These are phyloP conservation scores for Candida sojae DNA, from an alignment of 1,139 yeast species.

Conservation along the genomic window DNA sequence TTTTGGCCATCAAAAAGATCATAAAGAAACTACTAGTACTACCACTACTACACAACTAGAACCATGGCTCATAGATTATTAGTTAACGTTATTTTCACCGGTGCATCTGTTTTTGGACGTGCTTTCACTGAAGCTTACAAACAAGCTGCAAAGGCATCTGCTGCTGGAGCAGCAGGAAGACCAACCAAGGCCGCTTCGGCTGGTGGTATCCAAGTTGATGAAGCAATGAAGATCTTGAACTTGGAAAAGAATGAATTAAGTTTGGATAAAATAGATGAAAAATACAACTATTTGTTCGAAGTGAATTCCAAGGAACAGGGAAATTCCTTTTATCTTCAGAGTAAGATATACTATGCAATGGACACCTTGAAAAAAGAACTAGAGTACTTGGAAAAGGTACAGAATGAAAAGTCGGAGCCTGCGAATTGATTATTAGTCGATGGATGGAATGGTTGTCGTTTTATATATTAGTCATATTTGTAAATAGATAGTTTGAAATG, in stretches of 20 bases:
- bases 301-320: conserved; percentile 93
- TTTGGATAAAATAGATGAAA: conserved; percentile 65
- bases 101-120: conserved; percentile 92
- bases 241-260: conserved; percentile 60
- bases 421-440: not conserved
- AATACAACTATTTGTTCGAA: conserved; percentile 81
- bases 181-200: conserved; percentile 50
- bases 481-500: not conserved
- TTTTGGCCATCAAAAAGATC: not conserved
- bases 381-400: conserved; percentile 43
- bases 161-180: conserved; percentile 56
- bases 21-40: not conserved
- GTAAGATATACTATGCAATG: conserved; percentile 79
- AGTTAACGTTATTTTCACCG: conserved; percentile 88
- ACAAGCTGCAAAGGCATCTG: conserved; percentile 89
- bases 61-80: conserved; percentile 85
- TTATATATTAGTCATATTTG: not conserved
- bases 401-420: conserved; percentile 21
- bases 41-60: not conserved
- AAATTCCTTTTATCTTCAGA: conserved; percentile 88
- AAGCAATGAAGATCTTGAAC: conserved; percentile 88
- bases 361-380: conserved; percentile 48
- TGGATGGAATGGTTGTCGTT: too few species aligned
- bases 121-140: conserved; percentile 97
- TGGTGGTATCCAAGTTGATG: conserved; percentile 84